Conservation (phyloP, 208 protist genomes). For the Trypanosoma theileri region DNA sequence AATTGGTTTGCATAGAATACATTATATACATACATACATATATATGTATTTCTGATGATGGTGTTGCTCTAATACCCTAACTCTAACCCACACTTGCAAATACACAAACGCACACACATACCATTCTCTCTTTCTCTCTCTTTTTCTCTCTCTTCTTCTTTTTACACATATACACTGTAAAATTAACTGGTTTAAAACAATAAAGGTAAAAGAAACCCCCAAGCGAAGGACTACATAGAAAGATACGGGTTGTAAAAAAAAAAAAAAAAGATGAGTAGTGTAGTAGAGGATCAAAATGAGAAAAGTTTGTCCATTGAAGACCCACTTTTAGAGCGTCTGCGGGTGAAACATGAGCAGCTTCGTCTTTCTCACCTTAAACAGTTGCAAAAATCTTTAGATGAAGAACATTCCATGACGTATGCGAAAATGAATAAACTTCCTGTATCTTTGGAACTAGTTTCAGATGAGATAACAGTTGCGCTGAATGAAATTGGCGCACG, state of each 20-base stretch:
- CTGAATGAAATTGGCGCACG: conserved; percentile 64
- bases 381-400: conserved; percentile 42
- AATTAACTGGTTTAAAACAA: too few relatives aligned
- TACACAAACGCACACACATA: too few relatives aligned
- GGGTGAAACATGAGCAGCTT: conserved; percentile 53
- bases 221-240: neutral
- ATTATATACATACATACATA: neutral
- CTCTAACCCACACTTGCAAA: too few relatives aligned
- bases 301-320: conserved; percentile 12
- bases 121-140: neutral
- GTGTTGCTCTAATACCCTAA: too few relatives aligned
- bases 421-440: conserved; percentile 52
- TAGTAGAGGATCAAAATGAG: neutral
- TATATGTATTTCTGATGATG: neutral
- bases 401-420: conserved; percentile 34
- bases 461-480: conserved; percentile 52
- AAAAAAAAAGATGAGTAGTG: neutral
- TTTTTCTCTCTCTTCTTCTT: conserved; percentile 5
- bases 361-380: conserved; percentile 36
- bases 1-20: neutral
- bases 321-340: conserved; percentile 43
- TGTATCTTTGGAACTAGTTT: conserved; percentile 64
- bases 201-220: too few relatives aligned
- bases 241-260: neutral
- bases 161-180: neutral